Conservation (phyloP, 106 monocot genomes). For the Dendrobium huoshanense region DNA sequence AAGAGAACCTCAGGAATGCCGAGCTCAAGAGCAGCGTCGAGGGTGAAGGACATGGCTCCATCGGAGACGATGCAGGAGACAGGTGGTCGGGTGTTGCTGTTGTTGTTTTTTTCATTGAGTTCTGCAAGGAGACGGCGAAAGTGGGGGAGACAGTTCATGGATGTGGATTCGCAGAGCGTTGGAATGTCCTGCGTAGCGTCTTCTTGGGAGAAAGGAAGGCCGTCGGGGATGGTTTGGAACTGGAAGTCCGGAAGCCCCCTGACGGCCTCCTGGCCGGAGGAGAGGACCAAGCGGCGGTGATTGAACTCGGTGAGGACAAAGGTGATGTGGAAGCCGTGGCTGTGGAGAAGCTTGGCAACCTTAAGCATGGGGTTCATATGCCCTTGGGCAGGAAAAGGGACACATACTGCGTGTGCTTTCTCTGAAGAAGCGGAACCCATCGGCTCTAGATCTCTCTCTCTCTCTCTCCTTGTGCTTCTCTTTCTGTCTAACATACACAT, state of each 20-base stretch:
- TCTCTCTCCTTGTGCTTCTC: neutral
- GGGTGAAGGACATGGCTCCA: conserved; percentile 10
- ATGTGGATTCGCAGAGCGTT: neutral
- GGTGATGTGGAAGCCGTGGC: conserved; percentile 6
- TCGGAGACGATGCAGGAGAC: conserved; percentile 19
- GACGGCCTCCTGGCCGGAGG: neutral
- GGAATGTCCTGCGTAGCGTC: conserved; percentile 7
- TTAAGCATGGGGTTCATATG: conserved; percentile 1
- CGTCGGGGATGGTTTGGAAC: conserved; percentile 17
- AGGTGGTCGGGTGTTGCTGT: neutral
- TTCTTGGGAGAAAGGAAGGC: neutral
- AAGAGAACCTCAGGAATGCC: conserved; percentile 18
- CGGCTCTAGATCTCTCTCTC: neutral
- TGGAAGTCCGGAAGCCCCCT: neutral
- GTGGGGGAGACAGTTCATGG: neutral
- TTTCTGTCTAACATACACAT: no score
- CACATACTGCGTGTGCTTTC: conserved; percentile 2
- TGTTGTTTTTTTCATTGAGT: neutral
- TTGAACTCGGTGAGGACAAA: conserved; percentile 3
- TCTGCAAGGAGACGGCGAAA: neutral
- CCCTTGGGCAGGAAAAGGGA: neutral
- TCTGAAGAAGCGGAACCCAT: neutral
- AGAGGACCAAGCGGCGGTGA: neutral
- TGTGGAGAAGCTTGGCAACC: conserved; percentile 12
- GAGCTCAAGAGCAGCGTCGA: conserved; percentile 11